Conservation (phyloP, 768 basidiomycete species). For the Lentinula boryana region DNA sequence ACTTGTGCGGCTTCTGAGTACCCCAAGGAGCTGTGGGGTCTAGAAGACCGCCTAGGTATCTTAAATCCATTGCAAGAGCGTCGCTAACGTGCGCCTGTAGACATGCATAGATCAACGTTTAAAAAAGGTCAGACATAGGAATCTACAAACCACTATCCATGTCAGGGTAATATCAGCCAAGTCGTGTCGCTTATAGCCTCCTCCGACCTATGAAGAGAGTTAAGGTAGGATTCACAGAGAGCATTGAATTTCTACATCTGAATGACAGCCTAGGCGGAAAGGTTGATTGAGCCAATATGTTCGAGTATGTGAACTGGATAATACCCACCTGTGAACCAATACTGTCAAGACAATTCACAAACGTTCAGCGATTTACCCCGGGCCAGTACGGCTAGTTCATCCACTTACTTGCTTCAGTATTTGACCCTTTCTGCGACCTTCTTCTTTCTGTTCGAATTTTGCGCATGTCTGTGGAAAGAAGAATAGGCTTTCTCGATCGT, state of each 20-base stretch:
- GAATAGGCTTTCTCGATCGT: not conserved
- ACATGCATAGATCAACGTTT: not conserved
- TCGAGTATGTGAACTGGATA: not conserved
- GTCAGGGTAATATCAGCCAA: conserved; percentile 56
- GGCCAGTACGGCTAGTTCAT: not conserved
- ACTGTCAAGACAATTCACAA: conserved; percentile 27
- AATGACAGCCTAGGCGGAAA: conserved; percentile 27
- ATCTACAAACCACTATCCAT: conserved; percentile 56
- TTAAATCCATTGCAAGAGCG: conserved; percentile 49
- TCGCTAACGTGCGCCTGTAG: conserved; percentile 49
- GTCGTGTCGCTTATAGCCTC: conserved; percentile 65
- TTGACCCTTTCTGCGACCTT: conserved; percentile 49
- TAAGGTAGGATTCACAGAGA: not conserved
- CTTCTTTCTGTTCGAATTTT: conserved; percentile 55
- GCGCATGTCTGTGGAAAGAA: conserved; percentile 40
- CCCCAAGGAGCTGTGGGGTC: conserved; percentile 58
- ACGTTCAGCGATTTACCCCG: not conserved
- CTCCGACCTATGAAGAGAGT: conserved; percentile 49
- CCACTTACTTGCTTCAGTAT: conserved; percentile 51
- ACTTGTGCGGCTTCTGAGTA: conserved; percentile 58
- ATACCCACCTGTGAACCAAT: conserved; percentile 63
- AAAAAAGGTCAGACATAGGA: not conserved
- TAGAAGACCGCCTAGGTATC: conserved; percentile 44
- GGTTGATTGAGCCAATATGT: not conserved
- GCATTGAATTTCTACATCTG: conserved; percentile 29